A percentile compares a stretch with the other conserved stretches of the same genome.
Conservation (phyloP, 202 grass and related monocot genomes). For the Eragrostis tef region DNA sequence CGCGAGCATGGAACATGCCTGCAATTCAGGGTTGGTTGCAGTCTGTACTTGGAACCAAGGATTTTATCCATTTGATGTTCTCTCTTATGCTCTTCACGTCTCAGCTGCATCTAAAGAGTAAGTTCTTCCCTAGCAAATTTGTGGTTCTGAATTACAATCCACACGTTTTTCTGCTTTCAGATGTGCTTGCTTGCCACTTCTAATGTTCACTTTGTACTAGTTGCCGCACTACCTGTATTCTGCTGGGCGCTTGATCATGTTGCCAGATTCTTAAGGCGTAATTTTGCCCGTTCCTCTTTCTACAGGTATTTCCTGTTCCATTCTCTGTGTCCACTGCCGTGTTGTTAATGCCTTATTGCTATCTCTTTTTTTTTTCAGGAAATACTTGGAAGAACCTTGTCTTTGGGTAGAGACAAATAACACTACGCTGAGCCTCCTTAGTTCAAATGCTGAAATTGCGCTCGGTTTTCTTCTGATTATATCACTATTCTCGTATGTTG, state of each 20-base stretch:
- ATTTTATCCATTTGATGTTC: conserved; percentile 90
- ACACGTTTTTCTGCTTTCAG: neutral
- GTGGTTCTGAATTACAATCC: neutral
- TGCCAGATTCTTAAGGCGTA: conserved; percentile 78
- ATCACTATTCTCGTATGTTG: conserved; percentile 80
- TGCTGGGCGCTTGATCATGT: conserved; percentile 95
- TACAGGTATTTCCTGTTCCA: conserved; percentile 59
- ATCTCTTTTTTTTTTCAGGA: conserved; percentile 50
- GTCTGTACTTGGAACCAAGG: conserved; percentile 65
- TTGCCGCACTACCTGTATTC: conserved; percentile 84
- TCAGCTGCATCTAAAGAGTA: conserved; percentile 75
- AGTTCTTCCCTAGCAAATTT: conserved; percentile 28
- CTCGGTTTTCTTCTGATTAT: conserved; percentile 94
- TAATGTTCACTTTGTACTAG: conserved; percentile 51
- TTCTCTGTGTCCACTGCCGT: conserved; percentile 19
- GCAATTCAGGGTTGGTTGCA: conserved; percentile 76
- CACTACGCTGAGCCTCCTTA: conserved; percentile 66
- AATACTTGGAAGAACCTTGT: conserved; percentile 87
- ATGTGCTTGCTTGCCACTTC: conserved; percentile 16
- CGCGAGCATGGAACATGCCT: conserved; percentile 74
- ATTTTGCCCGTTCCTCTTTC: conserved; percentile 73
- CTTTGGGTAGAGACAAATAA: conserved; percentile 87
- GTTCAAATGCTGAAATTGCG: conserved; percentile 78
- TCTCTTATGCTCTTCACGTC: conserved; percentile 67
- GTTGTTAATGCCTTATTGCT: conserved; percentile 21